phyloP scores from a whole-genome alignment of 2,329 filamentous ascomycete genomes.

The Aaosphaeria pasadenensis region DNA sequence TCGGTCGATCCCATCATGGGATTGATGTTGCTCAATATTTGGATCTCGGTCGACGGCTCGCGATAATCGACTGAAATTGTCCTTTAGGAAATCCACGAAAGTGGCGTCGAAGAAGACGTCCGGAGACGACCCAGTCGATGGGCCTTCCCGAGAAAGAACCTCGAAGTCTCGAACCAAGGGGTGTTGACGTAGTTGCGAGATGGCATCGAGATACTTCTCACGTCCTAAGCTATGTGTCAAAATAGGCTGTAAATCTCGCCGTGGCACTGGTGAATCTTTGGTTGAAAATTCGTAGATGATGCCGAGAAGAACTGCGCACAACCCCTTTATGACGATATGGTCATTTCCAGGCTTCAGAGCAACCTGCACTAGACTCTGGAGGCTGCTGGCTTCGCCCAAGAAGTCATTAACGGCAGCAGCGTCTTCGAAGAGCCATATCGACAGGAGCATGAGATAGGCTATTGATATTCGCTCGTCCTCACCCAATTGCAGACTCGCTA shows the following conservation, averaged over 20 bases:
- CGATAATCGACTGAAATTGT: constrained; percentile 84
- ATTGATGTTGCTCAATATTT: constrained; percentile 78
- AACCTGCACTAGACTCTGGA: constrained; percentile 80
- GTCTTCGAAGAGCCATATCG: constrained; percentile 89
- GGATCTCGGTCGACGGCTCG: constrained; percentile 90
- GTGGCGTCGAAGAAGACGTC: constrained; percentile 81
- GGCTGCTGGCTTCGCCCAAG: constrained; percentile 82
- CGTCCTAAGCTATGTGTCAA: constrained; percentile 74
- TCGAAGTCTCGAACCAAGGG: constrained; percentile 86
- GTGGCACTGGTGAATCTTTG: constrained; percentile 87
- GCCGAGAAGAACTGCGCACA: constrained; percentile 81
- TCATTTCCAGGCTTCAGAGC: constrained; percentile 54
- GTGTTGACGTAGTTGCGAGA: constrained; percentile 74
- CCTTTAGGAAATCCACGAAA: constrained; percentile 93
- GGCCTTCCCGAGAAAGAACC: constrained; percentile 66
- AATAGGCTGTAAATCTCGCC: constrained; percentile 75
- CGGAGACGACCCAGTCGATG: constrained; percentile 55
- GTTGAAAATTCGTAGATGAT: constrained; percentile 96
- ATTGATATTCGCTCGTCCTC: constrained; percentile 78
- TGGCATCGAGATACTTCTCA: constrained; percentile 80
- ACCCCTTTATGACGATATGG: constrained; percentile 70
- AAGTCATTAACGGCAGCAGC: constrained; percentile 90
- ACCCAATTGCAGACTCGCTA: constrained; percentile 70
- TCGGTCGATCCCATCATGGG: constrained; percentile 88
- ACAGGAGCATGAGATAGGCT: constrained; percentile 85